Evolutionary conservation across 176 grass and related monocot genomes (phyloP).

Genomic region (Triticum dicoccoides): DNA sequence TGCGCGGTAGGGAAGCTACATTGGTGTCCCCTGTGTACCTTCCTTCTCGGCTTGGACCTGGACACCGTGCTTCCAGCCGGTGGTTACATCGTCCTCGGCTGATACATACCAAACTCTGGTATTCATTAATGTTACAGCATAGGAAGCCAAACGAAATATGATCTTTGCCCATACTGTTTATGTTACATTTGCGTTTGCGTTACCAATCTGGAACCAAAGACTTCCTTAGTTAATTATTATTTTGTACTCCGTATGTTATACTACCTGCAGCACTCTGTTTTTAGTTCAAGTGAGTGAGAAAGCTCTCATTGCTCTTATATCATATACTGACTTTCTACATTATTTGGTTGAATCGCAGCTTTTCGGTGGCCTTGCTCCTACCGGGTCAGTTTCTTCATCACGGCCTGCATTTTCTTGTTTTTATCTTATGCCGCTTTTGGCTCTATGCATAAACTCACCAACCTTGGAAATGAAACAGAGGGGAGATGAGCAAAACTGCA

Average conservation of each 20-base stretch:
- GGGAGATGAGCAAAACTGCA: constrained; percentile 95
- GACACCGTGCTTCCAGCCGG: no score
- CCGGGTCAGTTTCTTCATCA: constrained; percentile 61
- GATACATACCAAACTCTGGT: no score
- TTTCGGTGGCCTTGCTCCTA: constrained; percentile 72
- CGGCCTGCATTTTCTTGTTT: background rate
- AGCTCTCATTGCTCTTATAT: background rate
- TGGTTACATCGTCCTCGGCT: no score
- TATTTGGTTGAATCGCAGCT: constrained; percentile 53
- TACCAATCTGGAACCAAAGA: no score
- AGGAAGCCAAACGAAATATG: no score
- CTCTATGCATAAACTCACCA: background rate
- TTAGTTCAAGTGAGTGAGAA: background rate
- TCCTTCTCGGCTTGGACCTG: no score
- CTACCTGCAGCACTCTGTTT: background rate
- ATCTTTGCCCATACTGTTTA: no score
- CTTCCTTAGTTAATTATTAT: background rate
- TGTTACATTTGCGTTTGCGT: no score
- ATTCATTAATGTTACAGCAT: no score
- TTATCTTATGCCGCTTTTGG: background rate
- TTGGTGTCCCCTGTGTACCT: no score
- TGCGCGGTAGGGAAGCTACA: no score
- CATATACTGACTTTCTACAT: background rate
- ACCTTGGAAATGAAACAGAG: constrained; percentile 29
- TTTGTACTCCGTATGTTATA: background rate